Conservation (phyloP, 2,329 filamentous ascomycete genomes). For the Whalleya microplaca region DNA sequence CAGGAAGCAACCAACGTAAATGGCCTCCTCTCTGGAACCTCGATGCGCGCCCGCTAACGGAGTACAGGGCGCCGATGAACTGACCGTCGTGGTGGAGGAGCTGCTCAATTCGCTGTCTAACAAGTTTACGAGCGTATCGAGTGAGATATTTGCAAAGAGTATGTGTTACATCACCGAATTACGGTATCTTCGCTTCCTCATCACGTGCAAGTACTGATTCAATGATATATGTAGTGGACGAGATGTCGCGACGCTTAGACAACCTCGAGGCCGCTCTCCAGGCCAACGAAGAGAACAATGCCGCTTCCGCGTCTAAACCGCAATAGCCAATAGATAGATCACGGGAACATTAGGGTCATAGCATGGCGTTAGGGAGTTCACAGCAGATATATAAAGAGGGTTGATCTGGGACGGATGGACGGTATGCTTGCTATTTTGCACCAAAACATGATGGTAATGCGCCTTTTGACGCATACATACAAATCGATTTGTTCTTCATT, state of each 20-base stretch:
- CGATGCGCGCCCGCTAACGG: conserved; percentile 3
- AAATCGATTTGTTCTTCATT: conserved; percentile 17
- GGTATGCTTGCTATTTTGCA: conserved; percentile 1
- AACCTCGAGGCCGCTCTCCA: conserved; percentile 76
- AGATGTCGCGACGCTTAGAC: conserved; percentile 87
- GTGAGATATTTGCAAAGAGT: conserved; percentile 90
- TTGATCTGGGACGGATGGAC: conserved; percentile 13
- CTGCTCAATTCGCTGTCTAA: conserved; percentile 81
- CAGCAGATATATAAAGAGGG: conserved; percentile 6
- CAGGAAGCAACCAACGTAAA: conserved; percentile 24
- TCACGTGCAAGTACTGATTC: neutral
- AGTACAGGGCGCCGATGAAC: conserved; percentile 56
- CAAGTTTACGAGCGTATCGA: conserved; percentile 84
- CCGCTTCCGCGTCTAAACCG: conserved; percentile 42
- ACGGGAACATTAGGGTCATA: conserved; percentile 17
- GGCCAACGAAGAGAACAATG: conserved; percentile 54
- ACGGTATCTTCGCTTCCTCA: neutral
- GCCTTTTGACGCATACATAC: conserved; percentile 16
- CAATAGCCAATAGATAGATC: conserved; percentile 21
- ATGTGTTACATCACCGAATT: conserved; percentile 26
- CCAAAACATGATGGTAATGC: conserved; percentile 7
- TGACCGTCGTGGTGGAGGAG: conserved; percentile 82
- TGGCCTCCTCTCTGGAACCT: neutral
- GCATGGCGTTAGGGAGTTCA: conserved; percentile 28
- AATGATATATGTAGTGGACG: conserved; percentile 71